Conservation (phyloP, 2,329 filamentous ascomycete species). For the Pseudogymnoascus sp. region DNA sequence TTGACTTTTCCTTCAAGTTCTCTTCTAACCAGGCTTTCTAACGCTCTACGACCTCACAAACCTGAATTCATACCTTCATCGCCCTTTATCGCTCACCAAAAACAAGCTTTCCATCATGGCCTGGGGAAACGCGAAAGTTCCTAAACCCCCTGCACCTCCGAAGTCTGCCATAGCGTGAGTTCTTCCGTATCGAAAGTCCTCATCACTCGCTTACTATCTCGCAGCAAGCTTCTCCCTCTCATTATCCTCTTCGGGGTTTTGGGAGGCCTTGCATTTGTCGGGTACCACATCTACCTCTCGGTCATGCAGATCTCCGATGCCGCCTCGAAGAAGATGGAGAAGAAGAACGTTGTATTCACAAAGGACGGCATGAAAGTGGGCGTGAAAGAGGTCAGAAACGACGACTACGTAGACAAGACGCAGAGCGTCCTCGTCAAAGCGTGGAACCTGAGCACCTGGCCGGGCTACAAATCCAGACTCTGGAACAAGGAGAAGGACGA, state of each 20-base stretch:
- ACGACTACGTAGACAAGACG: constrained; percentile 65
- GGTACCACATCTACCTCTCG: constrained; percentile 65
- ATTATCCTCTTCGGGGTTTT: constrained; percentile 54
- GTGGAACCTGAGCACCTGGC: constrained; percentile 46
- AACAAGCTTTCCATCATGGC: constrained; percentile 25
- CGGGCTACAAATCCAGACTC: constrained; percentile 28
- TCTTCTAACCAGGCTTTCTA: not conserved
- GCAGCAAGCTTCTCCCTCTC: constrained; percentile 54
- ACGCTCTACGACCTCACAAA: not conserved
- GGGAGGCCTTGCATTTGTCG: constrained; percentile 51
- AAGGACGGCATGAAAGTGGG: constrained; percentile 67
- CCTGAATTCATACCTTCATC: not conserved
- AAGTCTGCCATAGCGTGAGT: constrained; percentile 27
- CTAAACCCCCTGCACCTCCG: constrained; percentile 24
- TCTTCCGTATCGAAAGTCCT: not conserved
- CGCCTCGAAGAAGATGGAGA: constrained; percentile 62
- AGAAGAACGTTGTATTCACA: constrained; percentile 66
- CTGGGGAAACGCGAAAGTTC: constrained; percentile 24
- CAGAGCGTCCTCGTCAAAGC: constrained; percentile 61
- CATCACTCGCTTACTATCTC: not conserved
- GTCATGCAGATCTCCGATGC: constrained; percentile 55
- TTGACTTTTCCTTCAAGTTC: not conserved
- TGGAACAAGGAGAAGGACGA: constrained; percentile 30
- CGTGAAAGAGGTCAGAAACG: constrained; percentile 58
- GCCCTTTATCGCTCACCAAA: constrained; percentile 6